Percentiles rank a stretch among this genome's conserved stretches.
These are phyloP conservation scores for Tylopilus felleus DNA, from an alignment of 768 basidiomycete species.

Conservation along the genomic window DNA sequence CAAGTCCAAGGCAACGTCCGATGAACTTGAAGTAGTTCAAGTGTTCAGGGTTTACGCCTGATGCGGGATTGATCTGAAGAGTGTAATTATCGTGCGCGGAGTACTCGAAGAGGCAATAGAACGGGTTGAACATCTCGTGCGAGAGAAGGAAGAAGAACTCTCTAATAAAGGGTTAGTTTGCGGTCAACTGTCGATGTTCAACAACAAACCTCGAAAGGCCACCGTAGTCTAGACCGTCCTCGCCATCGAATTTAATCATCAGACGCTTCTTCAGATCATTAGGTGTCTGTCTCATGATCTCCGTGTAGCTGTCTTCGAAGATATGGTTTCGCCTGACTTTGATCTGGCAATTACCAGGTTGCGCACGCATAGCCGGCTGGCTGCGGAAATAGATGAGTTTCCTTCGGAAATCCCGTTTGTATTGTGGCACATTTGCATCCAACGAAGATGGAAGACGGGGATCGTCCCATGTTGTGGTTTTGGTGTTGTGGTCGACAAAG, in stretches of 20 bases:
- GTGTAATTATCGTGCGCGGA: constrained; percentile 99
- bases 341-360: constrained; percentile 98
- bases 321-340: constrained; percentile 98
- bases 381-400: constrained; percentile 99
- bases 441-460: constrained; percentile 92
- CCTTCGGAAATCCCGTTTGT: constrained; percentile 98
- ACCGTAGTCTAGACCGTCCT: constrained; percentile 98
- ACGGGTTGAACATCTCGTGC: constrained; percentile 99
- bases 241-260: constrained; percentile 99
- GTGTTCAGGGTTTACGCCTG: constrained; percentile 98
- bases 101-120: constrained; percentile 99
- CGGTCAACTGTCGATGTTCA: neutral
- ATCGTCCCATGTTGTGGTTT: constrained; percentile 99
- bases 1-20: constrained; percentile 89
- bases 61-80: constrained; percentile 97
- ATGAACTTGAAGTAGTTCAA: constrained; percentile 99
- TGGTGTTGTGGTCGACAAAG: constrained; percentile 99
- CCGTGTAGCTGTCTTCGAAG: constrained; percentile 98
- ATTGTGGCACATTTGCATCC: constrained; percentile 96
- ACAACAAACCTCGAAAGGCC: constrained; percentile 82
- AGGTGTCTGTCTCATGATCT: constrained; percentile 99
- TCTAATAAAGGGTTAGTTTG: constrained; percentile 41
- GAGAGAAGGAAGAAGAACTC: constrained; percentile 99
- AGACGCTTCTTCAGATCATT: constrained; percentile 97
- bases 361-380: constrained; percentile 96